Evolutionary conservation across 2,329 filamentous ascomycete genomes (phyloP).

Genomic region (Daldinia sp.): DNA sequence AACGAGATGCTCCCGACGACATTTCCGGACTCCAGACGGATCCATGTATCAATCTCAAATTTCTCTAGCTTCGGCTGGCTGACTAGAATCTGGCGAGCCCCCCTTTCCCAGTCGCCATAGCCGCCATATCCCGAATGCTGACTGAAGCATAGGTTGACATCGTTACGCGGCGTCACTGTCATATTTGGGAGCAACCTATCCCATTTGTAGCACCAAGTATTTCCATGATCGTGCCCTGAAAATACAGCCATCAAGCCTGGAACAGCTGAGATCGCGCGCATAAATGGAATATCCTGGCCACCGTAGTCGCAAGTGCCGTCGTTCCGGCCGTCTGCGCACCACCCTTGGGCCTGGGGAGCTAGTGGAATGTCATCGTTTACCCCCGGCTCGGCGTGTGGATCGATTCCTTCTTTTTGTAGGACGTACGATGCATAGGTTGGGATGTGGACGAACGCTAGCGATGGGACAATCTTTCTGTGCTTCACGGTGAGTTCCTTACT

Average conservation of each 20-base stretch:
- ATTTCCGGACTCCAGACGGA: constrained; percentile 64
- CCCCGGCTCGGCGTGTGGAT: constrained; percentile 52
- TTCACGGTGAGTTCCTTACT: constrained; percentile 44
- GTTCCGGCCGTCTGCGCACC: constrained; percentile 52
- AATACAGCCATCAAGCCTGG: constrained; percentile 66
- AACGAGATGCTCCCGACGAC: constrained; percentile 61
- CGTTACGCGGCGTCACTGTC: constrained; percentile 49
- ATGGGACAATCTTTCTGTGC: constrained; percentile 51
- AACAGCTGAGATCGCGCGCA: constrained; percentile 65
- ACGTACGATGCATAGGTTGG: constrained; percentile 54
- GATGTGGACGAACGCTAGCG: constrained; percentile 59
- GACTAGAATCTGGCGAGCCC: constrained; percentile 63
- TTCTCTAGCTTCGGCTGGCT: constrained; percentile 51
- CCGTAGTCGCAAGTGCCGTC: constrained; percentile 53
- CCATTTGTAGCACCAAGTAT: constrained; percentile 66
- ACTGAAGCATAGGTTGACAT: constrained; percentile 61
- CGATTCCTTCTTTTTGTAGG: constrained; percentile 50
- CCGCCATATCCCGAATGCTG: constrained; percentile 76
- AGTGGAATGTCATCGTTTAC: constrained; percentile 56
- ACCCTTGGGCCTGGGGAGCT: constrained; percentile 54
- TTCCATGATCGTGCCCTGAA: constrained; percentile 72
- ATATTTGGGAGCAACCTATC: constrained; percentile 44
- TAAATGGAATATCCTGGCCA: constrained; percentile 67
- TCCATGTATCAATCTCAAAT: constrained; percentile 64
- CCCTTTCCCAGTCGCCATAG: constrained; percentile 71